Evolutionary conservation across 169 alveolate species (phyloP).

Genomic region (Plasmodium malariae): DNA sequence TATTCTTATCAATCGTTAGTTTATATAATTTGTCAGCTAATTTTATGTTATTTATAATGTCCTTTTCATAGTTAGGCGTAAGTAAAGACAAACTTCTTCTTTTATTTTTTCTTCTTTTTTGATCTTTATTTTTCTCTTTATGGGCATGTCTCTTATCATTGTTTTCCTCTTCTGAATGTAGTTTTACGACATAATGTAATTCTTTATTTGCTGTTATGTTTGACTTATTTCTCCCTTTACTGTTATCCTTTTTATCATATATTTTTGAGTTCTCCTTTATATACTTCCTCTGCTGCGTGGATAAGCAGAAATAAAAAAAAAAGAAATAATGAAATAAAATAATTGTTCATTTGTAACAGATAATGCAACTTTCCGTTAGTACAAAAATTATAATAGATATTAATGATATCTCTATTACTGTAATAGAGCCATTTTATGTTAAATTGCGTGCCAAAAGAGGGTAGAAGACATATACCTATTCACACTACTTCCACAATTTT

Average conservation of each 20-base stretch:
- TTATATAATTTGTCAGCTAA: slow-evolving; percentile 50
- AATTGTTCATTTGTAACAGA: slow-evolving; percentile 1
- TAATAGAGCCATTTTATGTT: too few species aligned
- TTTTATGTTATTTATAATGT: slow-evolving; percentile 54
- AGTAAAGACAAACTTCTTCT: slow-evolving; percentile 52
- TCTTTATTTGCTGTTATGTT: not conserved
- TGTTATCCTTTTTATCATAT: slow-evolving; percentile 14
- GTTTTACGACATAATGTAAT: not conserved
- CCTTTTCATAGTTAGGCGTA: slow-evolving; percentile 49
- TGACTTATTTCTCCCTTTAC: not conserved
- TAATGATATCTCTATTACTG: too few species aligned
- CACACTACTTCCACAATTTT: too few species aligned
- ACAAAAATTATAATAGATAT: too few species aligned
- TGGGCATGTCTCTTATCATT: slow-evolving; percentile 2
- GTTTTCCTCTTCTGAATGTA: slow-evolving; percentile 12
- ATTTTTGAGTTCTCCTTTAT: slow-evolving; percentile 19
- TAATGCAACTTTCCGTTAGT: too few species aligned
- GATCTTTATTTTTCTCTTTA: slow-evolving; percentile 21
- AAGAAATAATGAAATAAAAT: not conserved
- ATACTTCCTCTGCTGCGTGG: not conserved
- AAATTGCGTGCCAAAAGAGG: too few species aligned
- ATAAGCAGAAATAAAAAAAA: too few species aligned
- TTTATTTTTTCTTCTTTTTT: slow-evolving; percentile 50
- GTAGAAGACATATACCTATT: too few species aligned
- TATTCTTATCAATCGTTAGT: slow-evolving; percentile 3